Evolutionary conservation across 2,329 filamentous ascomycete genomes (phyloP).

Genomic region (Fusarium fracticaudum): DNA sequence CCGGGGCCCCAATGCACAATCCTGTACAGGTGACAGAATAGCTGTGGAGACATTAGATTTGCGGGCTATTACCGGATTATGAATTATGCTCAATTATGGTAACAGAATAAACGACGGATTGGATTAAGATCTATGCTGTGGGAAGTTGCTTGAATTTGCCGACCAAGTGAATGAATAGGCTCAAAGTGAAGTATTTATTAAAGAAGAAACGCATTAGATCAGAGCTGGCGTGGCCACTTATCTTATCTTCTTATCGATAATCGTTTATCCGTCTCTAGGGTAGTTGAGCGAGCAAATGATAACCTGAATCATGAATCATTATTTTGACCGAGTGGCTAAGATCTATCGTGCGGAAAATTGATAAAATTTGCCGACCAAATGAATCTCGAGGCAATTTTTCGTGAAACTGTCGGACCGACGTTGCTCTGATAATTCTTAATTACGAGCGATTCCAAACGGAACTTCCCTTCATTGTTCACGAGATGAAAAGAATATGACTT

Average conservation of each 20-base stretch:
- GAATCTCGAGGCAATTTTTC: too few relatives aligned
- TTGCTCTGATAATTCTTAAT: accelerated
- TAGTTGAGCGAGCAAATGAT: accelerated
- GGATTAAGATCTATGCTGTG: too few relatives aligned
- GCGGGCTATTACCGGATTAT: too few relatives aligned
- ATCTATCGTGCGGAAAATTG: too few relatives aligned
- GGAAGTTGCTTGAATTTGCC: too few relatives aligned
- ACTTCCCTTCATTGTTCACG: neutral
- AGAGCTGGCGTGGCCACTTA: too few relatives aligned
- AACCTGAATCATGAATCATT: neutral
- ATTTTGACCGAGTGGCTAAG: accelerated
- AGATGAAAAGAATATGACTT: accelerated
- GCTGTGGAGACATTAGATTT: too few relatives aligned
- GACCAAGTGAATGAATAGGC: too few relatives aligned
- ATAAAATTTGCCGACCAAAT: too few relatives aligned
- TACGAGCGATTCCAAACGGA: accelerated
- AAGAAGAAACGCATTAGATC: too few relatives aligned
- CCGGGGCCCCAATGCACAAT: conserved; percentile 5
- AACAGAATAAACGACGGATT: neutral
- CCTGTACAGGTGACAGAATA: neutral
- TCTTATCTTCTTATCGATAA: neutral
- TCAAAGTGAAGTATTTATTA: too few relatives aligned
- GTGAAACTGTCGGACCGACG: neutral
- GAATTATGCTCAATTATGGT: neutral
- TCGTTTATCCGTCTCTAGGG: neutral